These are phyloP conservation scores for Hysterangium stoloniferum DNA, from an alignment of 768 basidiomycete species.

Conservation along the genomic window DNA sequence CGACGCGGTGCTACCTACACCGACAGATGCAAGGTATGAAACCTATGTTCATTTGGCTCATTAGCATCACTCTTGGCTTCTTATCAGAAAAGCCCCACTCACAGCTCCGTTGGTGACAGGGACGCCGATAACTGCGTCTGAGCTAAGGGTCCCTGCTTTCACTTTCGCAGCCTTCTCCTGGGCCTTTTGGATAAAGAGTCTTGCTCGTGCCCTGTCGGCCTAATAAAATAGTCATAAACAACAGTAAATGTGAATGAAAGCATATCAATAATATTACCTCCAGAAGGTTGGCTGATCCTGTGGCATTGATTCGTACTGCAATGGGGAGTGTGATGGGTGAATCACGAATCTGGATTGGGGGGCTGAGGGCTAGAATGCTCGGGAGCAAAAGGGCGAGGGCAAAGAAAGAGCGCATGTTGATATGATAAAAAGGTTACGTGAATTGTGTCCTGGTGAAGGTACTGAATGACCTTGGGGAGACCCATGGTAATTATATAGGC, in stretches of 20 bases:
- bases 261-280: not conserved
- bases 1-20: conserved; percentile 39
- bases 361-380: no score
- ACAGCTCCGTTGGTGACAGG: conserved; percentile 2
- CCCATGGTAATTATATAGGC: no score
- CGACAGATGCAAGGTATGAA: conserved; percentile 45
- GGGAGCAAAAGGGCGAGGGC: no score
- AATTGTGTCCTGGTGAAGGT: no score
- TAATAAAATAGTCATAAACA: not conserved
- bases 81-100: not conserved
- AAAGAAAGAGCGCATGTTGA: no score
- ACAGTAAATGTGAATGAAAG: not conserved
- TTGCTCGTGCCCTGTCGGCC: conserved; percentile 1
- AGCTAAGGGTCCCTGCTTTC: not conserved
- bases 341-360: conserved; percentile 27
- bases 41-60: not conserved
- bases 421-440: no score
- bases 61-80: not conserved
- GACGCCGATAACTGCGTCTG: not conserved
- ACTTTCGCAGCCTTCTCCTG: not conserved
- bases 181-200: not conserved
- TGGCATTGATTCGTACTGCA: conserved; percentile 46
- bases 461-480: no score
- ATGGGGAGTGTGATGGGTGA: conserved; percentile 42
- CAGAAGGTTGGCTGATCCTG: conserved; percentile 21